Evolutionary conservation across 2,329 filamentous ascomycete genomes (phyloP), one percentile per base, ranked within the genome.

Genomic region (Fusarium sp.): DNA sequence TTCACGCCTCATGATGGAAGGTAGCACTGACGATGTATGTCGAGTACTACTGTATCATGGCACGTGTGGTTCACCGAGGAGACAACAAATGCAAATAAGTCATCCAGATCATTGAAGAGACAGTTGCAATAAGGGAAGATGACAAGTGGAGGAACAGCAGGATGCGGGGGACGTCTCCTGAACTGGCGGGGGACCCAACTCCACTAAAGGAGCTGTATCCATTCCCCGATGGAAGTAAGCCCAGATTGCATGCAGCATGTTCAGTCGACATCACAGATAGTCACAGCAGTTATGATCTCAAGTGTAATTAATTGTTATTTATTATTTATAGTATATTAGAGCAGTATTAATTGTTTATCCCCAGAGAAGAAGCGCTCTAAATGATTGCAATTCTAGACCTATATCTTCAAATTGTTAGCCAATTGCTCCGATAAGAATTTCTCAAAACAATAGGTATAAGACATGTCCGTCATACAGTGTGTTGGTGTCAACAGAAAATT

Each of bases 401-500:
- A 51, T 70, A 65, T 46, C 52, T 45, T 55, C 68, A 43, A 47
- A 64, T 62, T 60, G 70, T 85, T 80, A 85, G 83, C 78, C 61
- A 73, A 76, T 79, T 83, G 78, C 76, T 78, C 77, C 64, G 74
- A 44, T 70, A 63, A 54, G 22, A 63, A 53, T 59, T 66, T 67
- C 50, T 73, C 71, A 63, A 72, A 63, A 73, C 71, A 53, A 53
- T 64, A 59, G 61, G 59, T 65, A 42, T 38, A 44, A 47, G 46
- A 43, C 58, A 56, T 63, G 57, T 77, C 81, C 84, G 86, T 89
- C 88, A 89, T 88, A 88, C 73, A 75, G 81, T 86, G 79, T 51
- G 49, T 86, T 86, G 82, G 77, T 79, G 81, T 88, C 87, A 87
- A 89, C 85, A 88, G 84, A 77, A 82, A 79, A 81, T 73, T 87